These are phyloP conservation scores for Monilinia laxa DNA, from an alignment of 2,329 filamentous ascomycete genomes.

Conservation along the genomic window DNA sequence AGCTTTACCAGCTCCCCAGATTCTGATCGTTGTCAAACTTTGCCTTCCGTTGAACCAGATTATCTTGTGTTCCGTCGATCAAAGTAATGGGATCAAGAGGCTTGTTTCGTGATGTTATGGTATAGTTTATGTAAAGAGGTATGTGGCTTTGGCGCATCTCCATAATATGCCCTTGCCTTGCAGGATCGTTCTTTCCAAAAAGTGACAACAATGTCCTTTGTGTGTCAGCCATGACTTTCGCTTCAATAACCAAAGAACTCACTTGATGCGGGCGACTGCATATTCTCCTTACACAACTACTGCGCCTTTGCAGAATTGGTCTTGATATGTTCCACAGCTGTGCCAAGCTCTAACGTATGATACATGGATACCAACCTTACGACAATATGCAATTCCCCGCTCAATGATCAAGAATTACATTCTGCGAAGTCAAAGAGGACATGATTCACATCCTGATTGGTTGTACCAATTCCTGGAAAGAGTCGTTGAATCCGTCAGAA, in stretches of 20 bases:
- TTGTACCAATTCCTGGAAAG: slow-evolving; percentile 8
- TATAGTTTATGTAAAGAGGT: slow-evolving; percentile 15
- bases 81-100: slow-evolving; percentile 10
- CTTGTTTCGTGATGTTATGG: neutral
- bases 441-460: neutral
- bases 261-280: slow-evolving; percentile 16
- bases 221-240: slow-evolving; percentile 17
- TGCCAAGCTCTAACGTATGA: slow-evolving; percentile 25
- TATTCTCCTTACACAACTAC: slow-evolving; percentile 20
- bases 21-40: slow-evolving; percentile 15
- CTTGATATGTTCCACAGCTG: slow-evolving; percentile 22
- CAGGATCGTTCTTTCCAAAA: slow-evolving; percentile 15
- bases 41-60: slow-evolving; percentile 3
- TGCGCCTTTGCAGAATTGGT: slow-evolving; percentile 20
- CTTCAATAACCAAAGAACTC: slow-evolving; percentile 12
- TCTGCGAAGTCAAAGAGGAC: slow-evolving; percentile 9
- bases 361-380: slow-evolving; percentile 19
- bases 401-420: slow-evolving; percentile 7
- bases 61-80: slow-evolving; percentile 6
- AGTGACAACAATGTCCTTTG: slow-evolving; percentile 14
- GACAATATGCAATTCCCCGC: slow-evolving; percentile 21
- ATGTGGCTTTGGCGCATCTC: slow-evolving; percentile 10
- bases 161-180: slow-evolving; percentile 15
- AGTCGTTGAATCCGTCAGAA: slow-evolving; percentile 17
- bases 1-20: slow-evolving; percentile 20